phyloP scores from a whole-genome alignment of 108 stramenopile species.

The Conticribra guillardii region DNA sequence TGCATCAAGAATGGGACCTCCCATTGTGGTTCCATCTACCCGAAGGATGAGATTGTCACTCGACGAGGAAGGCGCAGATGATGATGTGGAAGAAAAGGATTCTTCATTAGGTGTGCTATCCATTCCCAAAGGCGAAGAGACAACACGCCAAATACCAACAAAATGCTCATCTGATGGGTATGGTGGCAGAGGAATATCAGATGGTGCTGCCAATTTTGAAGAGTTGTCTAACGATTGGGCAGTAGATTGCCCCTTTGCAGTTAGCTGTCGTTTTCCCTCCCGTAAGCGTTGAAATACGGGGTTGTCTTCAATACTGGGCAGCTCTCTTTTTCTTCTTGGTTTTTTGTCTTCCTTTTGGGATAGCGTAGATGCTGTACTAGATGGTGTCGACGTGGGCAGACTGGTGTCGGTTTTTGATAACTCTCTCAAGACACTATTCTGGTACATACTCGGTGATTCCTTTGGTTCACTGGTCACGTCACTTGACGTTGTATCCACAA shows the following conservation, averaged over 20 bases:
- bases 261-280: constrained; percentile 38
- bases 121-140: constrained; percentile 67
- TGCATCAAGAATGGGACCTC: constrained; percentile 76
- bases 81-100: constrained; percentile 19
- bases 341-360: constrained; percentile 5
- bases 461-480: neutral
- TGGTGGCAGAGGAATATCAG: constrained; percentile 52
- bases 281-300: constrained; percentile 67
- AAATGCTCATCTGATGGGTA: constrained; percentile 74
- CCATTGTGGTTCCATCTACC: constrained; percentile 78
- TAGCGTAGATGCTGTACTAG: neutral
- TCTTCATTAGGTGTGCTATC: constrained; percentile 20
- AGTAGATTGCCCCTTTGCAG: constrained; percentile 34
- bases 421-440: neutral
- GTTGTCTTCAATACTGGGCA: constrained; percentile 70
- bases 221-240: constrained; percentile 32
- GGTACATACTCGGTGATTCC: neutral
- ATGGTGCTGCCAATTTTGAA: constrained; percentile 21
- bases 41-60: constrained; percentile 74
- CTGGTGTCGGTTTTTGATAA: neutral
- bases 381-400: neutral
- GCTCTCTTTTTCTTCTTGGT: constrained; percentile 29
- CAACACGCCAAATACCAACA: constrained; percentile 74
- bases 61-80: constrained; percentile 5
- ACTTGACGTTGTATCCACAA: neutral